Conservation (phyloP, 1,284 basidiomycete genomes). For the Gomphus bonarii region DNA sequence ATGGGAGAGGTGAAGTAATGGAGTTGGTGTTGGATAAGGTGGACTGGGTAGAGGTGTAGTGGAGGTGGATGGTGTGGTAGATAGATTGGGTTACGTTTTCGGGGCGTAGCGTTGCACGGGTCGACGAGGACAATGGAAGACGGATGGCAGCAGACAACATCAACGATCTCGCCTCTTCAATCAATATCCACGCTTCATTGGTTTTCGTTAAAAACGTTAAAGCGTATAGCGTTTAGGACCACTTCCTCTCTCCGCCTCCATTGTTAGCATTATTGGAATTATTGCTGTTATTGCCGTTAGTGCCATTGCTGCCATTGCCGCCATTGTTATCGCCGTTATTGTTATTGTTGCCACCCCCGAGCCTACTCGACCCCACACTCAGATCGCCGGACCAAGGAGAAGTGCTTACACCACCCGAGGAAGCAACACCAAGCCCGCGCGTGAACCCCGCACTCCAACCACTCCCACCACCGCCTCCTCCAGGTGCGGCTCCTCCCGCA, state of each 20-base stretch:
- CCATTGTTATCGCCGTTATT: background rate
- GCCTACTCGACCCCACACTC: constrained; percentile 4
- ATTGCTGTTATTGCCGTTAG: too few relatives aligned
- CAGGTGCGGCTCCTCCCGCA: too few relatives aligned
- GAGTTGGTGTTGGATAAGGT: too few relatives aligned
- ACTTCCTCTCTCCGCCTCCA: background rate
- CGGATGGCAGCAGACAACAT: too few relatives aligned
- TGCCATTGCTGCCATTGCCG: too few relatives aligned
- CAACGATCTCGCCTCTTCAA: too few relatives aligned
- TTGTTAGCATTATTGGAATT: too few relatives aligned
- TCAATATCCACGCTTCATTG: too few relatives aligned
- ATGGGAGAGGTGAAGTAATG: too few relatives aligned
- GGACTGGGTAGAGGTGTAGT: background rate
- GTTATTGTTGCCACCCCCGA: background rate
- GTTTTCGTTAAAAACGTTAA: background rate
- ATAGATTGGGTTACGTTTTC: too few relatives aligned
- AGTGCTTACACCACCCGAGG: background rate
- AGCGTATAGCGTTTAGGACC: background rate
- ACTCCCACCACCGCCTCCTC: background rate
- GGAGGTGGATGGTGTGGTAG: background rate
- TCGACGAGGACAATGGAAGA: too few relatives aligned
- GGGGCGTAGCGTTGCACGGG: too few relatives aligned
- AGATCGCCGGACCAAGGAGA: constrained; percentile 8
- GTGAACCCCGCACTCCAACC: constrained; percentile 1
- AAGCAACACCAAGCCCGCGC: background rate